Base-by-base conservation (phyloP, 768 basidiomycete genomes). In the Leccinum boreale region DNA sequence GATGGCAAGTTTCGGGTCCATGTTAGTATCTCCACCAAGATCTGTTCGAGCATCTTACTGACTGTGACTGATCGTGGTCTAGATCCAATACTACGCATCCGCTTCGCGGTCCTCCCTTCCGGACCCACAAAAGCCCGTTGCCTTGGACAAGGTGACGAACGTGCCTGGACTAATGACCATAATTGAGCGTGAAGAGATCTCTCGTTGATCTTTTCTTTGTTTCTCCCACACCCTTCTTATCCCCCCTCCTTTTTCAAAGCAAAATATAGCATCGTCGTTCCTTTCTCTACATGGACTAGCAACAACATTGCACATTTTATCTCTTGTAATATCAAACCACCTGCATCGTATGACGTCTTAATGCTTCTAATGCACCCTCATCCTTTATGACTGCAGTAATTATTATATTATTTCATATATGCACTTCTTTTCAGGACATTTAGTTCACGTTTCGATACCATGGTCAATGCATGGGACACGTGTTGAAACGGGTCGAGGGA, bases 81-180 rank as follows among this genome's bases (percentile, higher is more conserved):
- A 91, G 89, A 77, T 90, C 52, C 78, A 75, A 24, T 91, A 91
- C 63, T 75, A 70, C 19, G 89, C 86, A 7, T 77, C 73, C 4
- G 85, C 86, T 5, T 81, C 84, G 3, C 81, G 78, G 52, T 83
- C 85, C 3, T 65, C 72, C 8, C 62, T 62, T 3, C 71, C 75
- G 3, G 87, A 91, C 69, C 83, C 87, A 14, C 79, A 79, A 63
- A 77, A 75, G 24, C 87, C 87, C 1, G 81, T 90, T 24, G 82
- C 82, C 1, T 67, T 89, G 49, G 82, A 87, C 57, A 78, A 81
- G 58, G 83, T 80, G 50, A 79, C 74, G 62, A 79, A 81, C 60
- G 78, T 91, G 6, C 85, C 86, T 2, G 90, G 89, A 9, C 78
- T 90, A 29, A 92, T 91, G 90, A 90, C 86, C 39, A 81, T 90